These are phyloP conservation scores for Closterium sp. DNA, from an alignment of 139 green algal species.

Conservation along the genomic window DNA sequence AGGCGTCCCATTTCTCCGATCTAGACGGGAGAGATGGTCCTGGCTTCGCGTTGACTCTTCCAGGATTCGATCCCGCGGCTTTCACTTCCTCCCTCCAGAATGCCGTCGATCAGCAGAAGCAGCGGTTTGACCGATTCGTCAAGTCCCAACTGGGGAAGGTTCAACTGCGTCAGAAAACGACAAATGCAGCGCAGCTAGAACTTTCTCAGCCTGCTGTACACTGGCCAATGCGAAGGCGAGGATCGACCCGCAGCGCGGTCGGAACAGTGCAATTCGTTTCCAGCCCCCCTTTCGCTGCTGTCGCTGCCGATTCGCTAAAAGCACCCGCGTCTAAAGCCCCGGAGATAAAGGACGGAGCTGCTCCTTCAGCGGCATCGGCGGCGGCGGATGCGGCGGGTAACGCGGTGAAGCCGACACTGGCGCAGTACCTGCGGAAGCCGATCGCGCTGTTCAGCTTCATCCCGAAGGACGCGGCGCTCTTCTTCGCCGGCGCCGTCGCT, in stretches of 20 bases:
- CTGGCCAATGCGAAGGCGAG: not conserved
- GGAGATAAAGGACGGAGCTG: not conserved
- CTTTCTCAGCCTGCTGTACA: not conserved
- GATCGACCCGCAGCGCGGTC: not conserved
- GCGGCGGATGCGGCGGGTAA: not conserved
- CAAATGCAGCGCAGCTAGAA: not conserved
- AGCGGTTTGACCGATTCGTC: not conserved
- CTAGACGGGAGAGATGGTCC: not conserved
- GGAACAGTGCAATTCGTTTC: not conserved
- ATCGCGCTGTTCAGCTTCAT: slow-evolving; percentile 18
- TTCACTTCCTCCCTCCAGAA: not conserved
- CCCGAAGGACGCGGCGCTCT: slow-evolving; percentile 61
- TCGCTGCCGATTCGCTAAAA: not conserved
- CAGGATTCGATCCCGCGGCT: not conserved
- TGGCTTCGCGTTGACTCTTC: not conserved
- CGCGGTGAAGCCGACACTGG: slow-evolving; percentile 1
- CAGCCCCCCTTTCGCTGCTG: not conserved
- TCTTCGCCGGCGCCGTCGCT: slow-evolving; percentile 71
- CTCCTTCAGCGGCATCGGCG: not conserved
- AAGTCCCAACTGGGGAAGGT: not conserved
- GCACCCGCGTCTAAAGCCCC: not conserved
- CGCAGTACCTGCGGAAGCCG: slow-evolving; percentile 15
- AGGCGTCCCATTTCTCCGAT: not conserved
- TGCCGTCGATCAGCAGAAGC: not conserved
- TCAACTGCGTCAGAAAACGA: not conserved